phyloP scores from a whole-genome alignment of 768 basidiomycete species.

The Asterophora lycoperdoides region DNA sequence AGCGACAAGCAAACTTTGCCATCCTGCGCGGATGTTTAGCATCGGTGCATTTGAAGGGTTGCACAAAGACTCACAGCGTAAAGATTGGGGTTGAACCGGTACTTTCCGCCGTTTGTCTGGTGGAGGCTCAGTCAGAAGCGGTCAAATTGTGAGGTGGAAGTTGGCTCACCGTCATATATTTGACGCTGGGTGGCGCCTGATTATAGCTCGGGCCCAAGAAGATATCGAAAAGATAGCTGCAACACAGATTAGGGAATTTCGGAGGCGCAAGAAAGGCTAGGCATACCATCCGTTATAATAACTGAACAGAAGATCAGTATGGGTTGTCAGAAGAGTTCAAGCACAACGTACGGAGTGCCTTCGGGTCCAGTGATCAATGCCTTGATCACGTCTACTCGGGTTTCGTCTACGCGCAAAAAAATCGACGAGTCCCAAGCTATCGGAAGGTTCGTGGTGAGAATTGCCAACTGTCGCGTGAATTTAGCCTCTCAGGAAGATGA shows the following conservation, averaged over 20 bases:
- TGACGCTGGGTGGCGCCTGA: slow-evolving; percentile 70
- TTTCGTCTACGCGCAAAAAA: slow-evolving; percentile 90
- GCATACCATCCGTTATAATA: slow-evolving; percentile 89
- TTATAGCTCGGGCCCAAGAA: slow-evolving; percentile 91
- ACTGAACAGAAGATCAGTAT: slow-evolving; percentile 31
- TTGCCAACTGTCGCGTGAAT: slow-evolving; percentile 63
- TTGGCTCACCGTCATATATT: slow-evolving; percentile 54
- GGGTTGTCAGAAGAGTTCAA: not conserved
- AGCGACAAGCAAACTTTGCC: slow-evolving; percentile 93
- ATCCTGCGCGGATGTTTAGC: slow-evolving; percentile 44
- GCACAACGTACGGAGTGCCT: slow-evolving; percentile 75
- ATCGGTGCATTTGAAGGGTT: not conserved
- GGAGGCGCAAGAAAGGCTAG: not conserved
- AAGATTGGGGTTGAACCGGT: slow-evolving; percentile 90
- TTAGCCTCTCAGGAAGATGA: slow-evolving; percentile 2
- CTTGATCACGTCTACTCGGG: slow-evolving; percentile 87
- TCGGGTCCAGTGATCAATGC: slow-evolving; percentile 90
- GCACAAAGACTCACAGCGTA: slow-evolving; percentile 61
- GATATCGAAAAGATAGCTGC: slow-evolving; percentile 71
- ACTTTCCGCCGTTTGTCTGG: slow-evolving; percentile 85
- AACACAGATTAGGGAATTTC: not conserved
- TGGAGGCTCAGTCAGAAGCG: slow-evolving; percentile 1
- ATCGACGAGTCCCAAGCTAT: slow-evolving; percentile 93
- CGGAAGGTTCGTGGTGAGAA: slow-evolving; percentile 91
- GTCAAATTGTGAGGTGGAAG: not conserved